A percentile compares a stretch with the other conserved stretches of the same genome.
phyloP scores from a whole-genome alignment of 2,329 filamentous ascomycete species.

The Ramularia collo-cygni region DNA sequence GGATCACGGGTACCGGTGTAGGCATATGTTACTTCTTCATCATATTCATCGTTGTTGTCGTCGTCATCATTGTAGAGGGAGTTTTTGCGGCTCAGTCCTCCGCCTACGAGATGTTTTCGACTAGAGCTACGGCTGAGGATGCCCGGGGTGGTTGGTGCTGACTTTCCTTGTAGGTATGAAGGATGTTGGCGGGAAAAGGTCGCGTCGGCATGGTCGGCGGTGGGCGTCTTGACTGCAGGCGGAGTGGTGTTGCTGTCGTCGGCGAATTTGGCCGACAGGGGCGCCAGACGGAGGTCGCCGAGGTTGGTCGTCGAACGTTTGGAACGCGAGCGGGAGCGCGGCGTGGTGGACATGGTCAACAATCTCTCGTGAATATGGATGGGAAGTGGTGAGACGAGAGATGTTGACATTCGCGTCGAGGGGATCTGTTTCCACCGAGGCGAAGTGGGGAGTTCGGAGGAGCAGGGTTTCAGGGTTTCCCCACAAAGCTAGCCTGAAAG shows the following conservation, averaged over 20 bases:
- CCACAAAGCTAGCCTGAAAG: no score
- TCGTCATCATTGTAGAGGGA: slow-evolving; percentile 24
- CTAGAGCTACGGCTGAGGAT: slow-evolving; percentile 40
- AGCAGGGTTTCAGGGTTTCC: no score
- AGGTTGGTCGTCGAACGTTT: slow-evolving; percentile 54
- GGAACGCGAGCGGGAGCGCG: slow-evolving; percentile 27
- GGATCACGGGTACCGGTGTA: slow-evolving; percentile 7
- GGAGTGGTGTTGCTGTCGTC: slow-evolving; percentile 31
- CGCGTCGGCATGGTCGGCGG: slow-evolving; percentile 20
- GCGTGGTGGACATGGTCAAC: slow-evolving; percentile 8
- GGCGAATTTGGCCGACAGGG: slow-evolving; percentile 44
- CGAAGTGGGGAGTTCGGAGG: no score
- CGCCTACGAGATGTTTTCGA: slow-evolving; percentile 27
- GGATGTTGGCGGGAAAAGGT: slow-evolving; percentile 27
- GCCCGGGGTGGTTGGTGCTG: slow-evolving; percentile 43
- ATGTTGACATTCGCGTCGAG: no score
- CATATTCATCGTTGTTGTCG: slow-evolving; percentile 17
- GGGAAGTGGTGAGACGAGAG: no score
- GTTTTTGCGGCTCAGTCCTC: slow-evolving; percentile 27
- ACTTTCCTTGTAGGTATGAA: slow-evolving; percentile 44
- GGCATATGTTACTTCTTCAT: slow-evolving; percentile 11
- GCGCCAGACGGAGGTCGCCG: slow-evolving; percentile 54
- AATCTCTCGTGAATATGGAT: no score
- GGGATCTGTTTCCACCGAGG: no score
- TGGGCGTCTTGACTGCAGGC: slow-evolving; percentile 18